Conservation (phyloP, 768 basidiomycete genomes). For the Boletus rufocinnamomeus region DNA sequence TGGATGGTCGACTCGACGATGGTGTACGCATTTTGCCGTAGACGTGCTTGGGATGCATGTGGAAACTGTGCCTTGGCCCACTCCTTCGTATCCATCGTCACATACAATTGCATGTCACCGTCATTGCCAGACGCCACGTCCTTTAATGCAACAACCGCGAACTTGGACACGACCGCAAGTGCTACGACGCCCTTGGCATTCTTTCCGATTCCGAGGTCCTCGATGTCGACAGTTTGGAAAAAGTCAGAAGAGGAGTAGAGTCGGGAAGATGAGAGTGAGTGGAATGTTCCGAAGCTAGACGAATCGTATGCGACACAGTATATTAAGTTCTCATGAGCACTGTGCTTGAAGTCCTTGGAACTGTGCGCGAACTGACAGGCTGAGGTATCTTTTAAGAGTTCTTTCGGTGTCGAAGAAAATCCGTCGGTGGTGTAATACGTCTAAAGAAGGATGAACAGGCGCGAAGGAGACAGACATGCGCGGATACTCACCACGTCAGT, state of each 20-base stretch:
- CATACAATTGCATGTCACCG: constrained; percentile 84
- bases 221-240: constrained; percentile 64
- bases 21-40: constrained; percentile 93
- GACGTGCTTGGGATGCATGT: constrained; percentile 74
- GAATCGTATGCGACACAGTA: constrained; percentile 90
- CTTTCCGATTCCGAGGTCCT: constrained; percentile 85
- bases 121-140: constrained; percentile 55
- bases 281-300: constrained; percentile 41
- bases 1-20: constrained; percentile 93
- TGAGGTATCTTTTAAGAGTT: constrained; percentile 69
- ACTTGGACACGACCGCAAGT: constrained; percentile 91
- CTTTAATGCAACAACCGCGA: constrained; percentile 86
- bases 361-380: constrained; percentile 91
- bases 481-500: constrained; percentile 61
- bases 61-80: constrained; percentile 95
- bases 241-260: constrained; percentile 88
- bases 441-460: constrained; percentile 40
- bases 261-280: constrained; percentile 56
- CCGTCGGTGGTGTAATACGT: constrained; percentile 89
- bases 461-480: not conserved
- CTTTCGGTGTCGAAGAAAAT: constrained; percentile 60
- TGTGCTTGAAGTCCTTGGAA: constrained; percentile 77
- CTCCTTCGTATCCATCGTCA: constrained; percentile 75
- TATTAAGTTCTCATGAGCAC: constrained; percentile 72
- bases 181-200: constrained; percentile 89